Evolutionary conservation across 495 filamentous ascomycete genomes (phyloP).

Genomic region (Chaetomidium leptoderma): DNA sequence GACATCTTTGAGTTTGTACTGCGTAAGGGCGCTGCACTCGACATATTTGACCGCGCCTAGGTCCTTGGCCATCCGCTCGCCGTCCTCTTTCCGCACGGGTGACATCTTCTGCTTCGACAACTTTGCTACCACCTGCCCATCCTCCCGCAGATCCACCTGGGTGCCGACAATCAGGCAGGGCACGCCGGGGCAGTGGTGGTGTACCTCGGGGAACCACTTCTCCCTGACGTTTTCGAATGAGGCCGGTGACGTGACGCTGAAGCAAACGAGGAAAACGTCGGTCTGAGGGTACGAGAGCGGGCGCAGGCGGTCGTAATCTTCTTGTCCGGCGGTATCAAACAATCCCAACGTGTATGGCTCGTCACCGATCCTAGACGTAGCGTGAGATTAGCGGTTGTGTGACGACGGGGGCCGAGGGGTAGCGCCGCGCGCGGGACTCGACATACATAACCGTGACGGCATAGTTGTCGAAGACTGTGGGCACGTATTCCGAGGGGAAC

Average conservation of each 20-base stretch:
- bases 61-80: conserved; percentile 94
- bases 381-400: conserved; percentile 14
- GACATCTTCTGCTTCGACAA: conserved; percentile 91
- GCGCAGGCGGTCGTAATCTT: conserved; percentile 97
- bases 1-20: conserved; percentile 98
- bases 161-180: conserved; percentile 98
- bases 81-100: conserved; percentile 85
- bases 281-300: conserved; percentile 97
- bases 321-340: conserved; percentile 98
- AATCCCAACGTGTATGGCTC: conserved; percentile 96
- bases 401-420: not conserved
- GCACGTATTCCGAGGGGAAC: conserved; percentile 98
- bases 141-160: conserved; percentile 93
- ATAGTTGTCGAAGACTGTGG: conserved; percentile 99
- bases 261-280: conserved; percentile 98
- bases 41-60: conserved; percentile 96
- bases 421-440: conserved; percentile 1
- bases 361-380: conserved; percentile 88
- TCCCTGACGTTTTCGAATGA: conserved; percentile 99
- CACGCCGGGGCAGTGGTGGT: conserved; percentile 96
- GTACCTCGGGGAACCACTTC: conserved; percentile 98
- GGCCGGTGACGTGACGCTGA: conserved; percentile 96
- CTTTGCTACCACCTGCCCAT: conserved; percentile 83
- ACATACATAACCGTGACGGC: conserved; percentile 98
- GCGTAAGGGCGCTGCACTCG: conserved; percentile 94